Evolutionary conservation across 148 eudicot species (phyloP).

Genomic region (Cornus controversa): DNA sequence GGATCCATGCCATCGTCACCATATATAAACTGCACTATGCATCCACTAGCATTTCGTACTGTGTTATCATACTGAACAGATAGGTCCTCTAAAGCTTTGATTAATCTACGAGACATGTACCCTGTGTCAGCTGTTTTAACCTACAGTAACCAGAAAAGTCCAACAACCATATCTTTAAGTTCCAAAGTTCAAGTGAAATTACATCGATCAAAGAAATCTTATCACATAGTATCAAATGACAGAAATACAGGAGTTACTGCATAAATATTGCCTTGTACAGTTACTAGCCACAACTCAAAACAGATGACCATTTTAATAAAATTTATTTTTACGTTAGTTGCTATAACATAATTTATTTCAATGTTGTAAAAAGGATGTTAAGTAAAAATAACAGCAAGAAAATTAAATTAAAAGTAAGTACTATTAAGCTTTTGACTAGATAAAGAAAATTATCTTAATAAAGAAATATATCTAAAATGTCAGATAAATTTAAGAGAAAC

Average conservation of each 20-base stretch:
- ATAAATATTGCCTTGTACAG: neutral
- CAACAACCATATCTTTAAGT: slow-evolving; percentile 3
- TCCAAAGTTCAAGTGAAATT: neutral
- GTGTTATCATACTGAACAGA: slow-evolving; percentile 83
- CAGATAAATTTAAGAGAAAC: neutral
- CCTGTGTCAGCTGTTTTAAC: slow-evolving; percentile 99
- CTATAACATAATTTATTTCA: too few species aligned
- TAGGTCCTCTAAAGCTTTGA: slow-evolving; percentile 90
- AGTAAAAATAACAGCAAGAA: too few species aligned
- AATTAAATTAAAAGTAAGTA: too few species aligned
- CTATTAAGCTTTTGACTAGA: too few species aligned
- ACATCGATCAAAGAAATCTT: neutral
- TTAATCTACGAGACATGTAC: slow-evolving; percentile 95
- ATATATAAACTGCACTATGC: slow-evolving; percentile 77
- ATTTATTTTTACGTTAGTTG: neutral
- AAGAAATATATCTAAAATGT: too few species aligned
- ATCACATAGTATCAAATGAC: neutral
- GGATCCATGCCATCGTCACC: slow-evolving; percentile 99
- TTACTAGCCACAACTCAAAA: neutral
- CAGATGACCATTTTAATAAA: too few species aligned
- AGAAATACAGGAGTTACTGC: neutral
- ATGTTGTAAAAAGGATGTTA: neutral
- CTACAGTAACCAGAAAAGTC: slow-evolving; percentile 38
- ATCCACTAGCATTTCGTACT: slow-evolving; percentile 81
- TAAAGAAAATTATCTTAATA: too few species aligned